Evolutionary conservation across 2,329 filamentous ascomycete species (phyloP).

Genomic region (Phyllosticta paracitricarpa): DNA sequence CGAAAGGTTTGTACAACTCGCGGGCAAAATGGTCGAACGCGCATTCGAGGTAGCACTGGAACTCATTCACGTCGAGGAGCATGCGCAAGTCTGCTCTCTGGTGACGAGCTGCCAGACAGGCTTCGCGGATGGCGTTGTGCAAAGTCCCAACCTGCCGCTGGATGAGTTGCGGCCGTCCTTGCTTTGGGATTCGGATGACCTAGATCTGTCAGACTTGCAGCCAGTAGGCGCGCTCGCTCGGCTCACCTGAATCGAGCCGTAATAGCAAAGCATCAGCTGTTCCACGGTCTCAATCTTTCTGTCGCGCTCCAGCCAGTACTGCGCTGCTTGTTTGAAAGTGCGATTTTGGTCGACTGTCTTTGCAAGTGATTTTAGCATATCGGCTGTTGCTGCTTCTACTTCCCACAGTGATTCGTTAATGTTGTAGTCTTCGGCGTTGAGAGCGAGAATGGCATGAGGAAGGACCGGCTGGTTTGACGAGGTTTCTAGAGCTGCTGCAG

Average conservation of each 20-base stretch:
- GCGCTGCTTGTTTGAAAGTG: background rate
- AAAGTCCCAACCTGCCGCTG: conserved; percentile 40
- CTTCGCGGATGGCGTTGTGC: conserved; percentile 32
- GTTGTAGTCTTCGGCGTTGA: conserved; percentile 37
- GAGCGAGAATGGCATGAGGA: conserved; percentile 44
- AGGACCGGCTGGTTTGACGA: conserved; percentile 46
- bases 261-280: conserved; percentile 42
- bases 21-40: conserved; percentile 43
- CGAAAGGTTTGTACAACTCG: conserved; percentile 38
- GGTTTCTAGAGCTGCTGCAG: conserved; percentile 41
- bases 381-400: conserved; percentile 28
- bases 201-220: background rate
- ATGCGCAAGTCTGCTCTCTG: conserved; percentile 38
- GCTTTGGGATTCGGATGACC: conserved; percentile 37
- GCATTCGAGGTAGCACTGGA: conserved; percentile 39
- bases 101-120: conserved; percentile 28
- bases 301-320: conserved; percentile 17
- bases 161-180: conserved; percentile 38
- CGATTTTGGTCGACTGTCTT: conserved; percentile 22
- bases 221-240: background rate
- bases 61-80: conserved; percentile 36
- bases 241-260: conserved; percentile 33
- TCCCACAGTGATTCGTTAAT: conserved; percentile 37
- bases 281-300: conserved; percentile 35
- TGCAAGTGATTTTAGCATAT: conserved; percentile 28